These are phyloP conservation scores for Sporothrix brunneoviolacea DNA, from an alignment of 2,329 filamentous ascomycete species.

Conservation along the genomic window DNA sequence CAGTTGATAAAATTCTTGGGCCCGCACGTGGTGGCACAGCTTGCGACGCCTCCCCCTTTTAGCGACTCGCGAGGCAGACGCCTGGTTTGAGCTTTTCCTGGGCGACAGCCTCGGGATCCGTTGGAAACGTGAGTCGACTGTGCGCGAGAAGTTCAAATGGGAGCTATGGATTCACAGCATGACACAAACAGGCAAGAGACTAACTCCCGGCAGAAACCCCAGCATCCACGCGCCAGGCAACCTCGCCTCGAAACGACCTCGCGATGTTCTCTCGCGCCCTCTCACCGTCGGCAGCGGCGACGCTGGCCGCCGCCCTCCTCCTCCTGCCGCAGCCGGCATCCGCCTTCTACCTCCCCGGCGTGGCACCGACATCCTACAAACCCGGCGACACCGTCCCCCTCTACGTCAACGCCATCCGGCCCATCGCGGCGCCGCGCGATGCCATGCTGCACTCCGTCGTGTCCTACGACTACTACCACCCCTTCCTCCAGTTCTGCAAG, in stretches of 20 bases:
- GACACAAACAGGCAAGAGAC: not conserved
- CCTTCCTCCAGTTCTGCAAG: constrained; percentile 78
- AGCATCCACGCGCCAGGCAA: too few relatives aligned
- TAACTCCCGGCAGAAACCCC: not conserved
- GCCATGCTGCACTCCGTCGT: constrained; percentile 84
- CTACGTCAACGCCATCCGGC: constrained; percentile 87
- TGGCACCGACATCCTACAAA: constrained; percentile 89
- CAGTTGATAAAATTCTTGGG: too few relatives aligned
- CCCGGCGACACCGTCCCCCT: constrained; percentile 73
- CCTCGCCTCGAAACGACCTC: not conserved
- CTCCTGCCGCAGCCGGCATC: constrained; percentile 48
- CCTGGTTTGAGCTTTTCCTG: not conserved
- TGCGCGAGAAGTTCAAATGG: not conserved
- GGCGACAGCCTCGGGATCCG: not conserved
- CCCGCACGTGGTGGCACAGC: not conserved
- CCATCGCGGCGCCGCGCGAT: constrained; percentile 69
- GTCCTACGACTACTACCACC: constrained; percentile 93
- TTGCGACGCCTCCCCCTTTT: not conserved
- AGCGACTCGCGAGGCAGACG: not conserved
- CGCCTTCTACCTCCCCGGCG: constrained; percentile 93
- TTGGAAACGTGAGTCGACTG: not conserved
- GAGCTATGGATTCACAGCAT: not conserved
- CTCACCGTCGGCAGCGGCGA: constrained; percentile 36
- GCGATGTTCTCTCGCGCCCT: constrained; percentile 15
- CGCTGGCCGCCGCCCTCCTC: constrained; percentile 45